phyloP scores from a whole-genome alignment of 75 land plant species.

The Gnetum montanum region DNA sequence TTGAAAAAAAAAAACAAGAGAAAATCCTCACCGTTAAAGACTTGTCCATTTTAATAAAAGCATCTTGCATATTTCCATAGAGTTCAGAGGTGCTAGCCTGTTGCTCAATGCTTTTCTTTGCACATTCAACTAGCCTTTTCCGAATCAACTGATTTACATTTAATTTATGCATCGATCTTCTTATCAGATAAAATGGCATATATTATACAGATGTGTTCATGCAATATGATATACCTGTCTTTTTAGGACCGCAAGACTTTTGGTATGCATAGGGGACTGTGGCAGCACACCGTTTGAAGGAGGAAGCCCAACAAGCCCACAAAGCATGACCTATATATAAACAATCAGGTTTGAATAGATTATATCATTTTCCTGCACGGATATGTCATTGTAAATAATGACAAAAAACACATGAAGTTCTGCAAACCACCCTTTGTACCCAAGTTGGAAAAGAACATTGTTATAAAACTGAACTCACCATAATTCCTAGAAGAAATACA shows the following conservation, averaged over 20 bases:
- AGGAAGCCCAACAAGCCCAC: constrained; percentile 81
- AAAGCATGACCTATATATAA: constrained; percentile 51
- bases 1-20: not conserved
- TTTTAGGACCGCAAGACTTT: constrained; percentile 72
- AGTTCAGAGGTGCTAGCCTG: constrained; percentile 45
- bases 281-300: constrained; percentile 93
- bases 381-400: too few species aligned
- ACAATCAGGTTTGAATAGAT: not conserved
- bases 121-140: constrained; percentile 64
- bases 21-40: constrained; percentile 14
- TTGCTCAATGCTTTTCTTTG: constrained; percentile 50
- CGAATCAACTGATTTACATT: constrained; percentile 62
- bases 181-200: too few species aligned
- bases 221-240: constrained; percentile 58
- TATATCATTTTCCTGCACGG: too few species aligned
- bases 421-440: not conserved
- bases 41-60: constrained; percentile 53
- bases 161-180: too few species aligned
- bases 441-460: not conserved
- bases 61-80: constrained; percentile 65
- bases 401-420: too few species aligned
- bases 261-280: constrained; percentile 93
- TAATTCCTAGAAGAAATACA: constrained; percentile 48
- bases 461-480: constrained; percentile 23
- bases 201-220: too few species aligned